Evolutionary conservation across 164 flowering plant species (phyloP).

Genomic region (Liriodendron chinense): DNA sequence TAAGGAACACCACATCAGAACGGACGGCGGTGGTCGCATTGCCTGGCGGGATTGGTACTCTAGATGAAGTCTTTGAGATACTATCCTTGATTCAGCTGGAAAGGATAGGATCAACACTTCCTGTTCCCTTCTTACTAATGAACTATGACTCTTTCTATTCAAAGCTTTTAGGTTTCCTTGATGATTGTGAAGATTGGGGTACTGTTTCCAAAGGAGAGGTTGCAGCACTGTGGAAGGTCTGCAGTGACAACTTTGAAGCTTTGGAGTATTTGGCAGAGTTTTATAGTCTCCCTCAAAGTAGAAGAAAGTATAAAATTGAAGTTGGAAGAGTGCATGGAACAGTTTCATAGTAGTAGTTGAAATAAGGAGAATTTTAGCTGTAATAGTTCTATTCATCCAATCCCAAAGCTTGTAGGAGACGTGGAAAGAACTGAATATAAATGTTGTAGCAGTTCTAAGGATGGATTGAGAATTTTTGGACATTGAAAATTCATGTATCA

Average conservation of each 20-base stretch:
- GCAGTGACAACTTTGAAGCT: conserved; percentile 64
- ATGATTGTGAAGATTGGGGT: conserved; percentile 66
- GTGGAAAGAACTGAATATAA: neutral
- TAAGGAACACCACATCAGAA: conserved; percentile 52
- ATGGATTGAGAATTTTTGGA: too few relatives aligned
- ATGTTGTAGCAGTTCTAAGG: too few relatives aligned
- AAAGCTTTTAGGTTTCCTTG: conserved; percentile 71
- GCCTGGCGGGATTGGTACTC: conserved; percentile 93
- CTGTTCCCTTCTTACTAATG: conserved; percentile 84
- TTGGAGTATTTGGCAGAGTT: conserved; percentile 61
- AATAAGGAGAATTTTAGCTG: neutral
- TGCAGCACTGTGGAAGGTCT: conserved; percentile 71
- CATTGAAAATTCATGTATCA: too few relatives aligned
- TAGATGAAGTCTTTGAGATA: conserved; percentile 89
- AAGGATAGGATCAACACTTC: conserved; percentile 75
- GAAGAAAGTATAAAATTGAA: conserved; percentile 12
- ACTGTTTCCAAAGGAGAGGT: conserved; percentile 66
- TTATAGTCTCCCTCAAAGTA: conserved; percentile 32
- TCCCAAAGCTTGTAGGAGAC: too few relatives aligned
- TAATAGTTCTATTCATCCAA: neutral
- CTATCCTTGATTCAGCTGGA: conserved; percentile 75
- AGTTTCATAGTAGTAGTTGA: neutral
- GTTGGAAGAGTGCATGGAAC: conserved; percentile 9
- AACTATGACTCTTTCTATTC: conserved; percentile 85
- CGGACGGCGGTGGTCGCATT: conserved; percentile 79